Base-by-base conservation (phyloP, 2,329 filamentous ascomycete species). In the Lecanoromycetidae sp. region DNA sequence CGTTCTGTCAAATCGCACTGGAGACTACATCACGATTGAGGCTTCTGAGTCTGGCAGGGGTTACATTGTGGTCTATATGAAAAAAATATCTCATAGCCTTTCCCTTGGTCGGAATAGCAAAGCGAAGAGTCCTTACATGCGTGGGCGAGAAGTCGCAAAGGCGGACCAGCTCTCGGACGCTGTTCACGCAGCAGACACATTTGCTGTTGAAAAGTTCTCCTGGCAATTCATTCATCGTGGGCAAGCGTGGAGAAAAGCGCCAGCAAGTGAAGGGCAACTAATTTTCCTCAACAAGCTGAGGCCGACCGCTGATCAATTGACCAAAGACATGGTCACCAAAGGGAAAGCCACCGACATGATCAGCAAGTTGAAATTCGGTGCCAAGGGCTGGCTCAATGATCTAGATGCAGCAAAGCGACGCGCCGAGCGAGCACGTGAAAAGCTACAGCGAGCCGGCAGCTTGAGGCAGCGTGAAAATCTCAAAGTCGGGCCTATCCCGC, bases 281-380 rank as follows among this genome's bases (percentile, higher is more conserved):
- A 54, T 57, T 4, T 62, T 70, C 46, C 54, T 72, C 30, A 71
- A 71, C 49, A 63, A 63, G 29, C 37, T 60, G n/a, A 58, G 63
- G 20, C 55, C 56, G 12, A 75, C 76, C 1, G 66, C 75, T 3
- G 74, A 73, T 3, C 79, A 91, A 61, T 62, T 94, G 42, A 71
- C 66, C 1, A 56, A 64, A 0, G 65, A 66, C 0, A 72, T 79
- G 23, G 57, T 94, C 49, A 87, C 76, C 12, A 91, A 88, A 59
- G 90, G 90, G 6, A 79, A 78, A 60, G 88, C 87, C 4, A 75
- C 75, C 4, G 88, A 95, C 61, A 88, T 94, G 82, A 94, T 96
- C 54, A 93, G 86, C 6, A 93, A 94, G 63, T 60, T 94, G 52
- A 90, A 82, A 62, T 84, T 91, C 60, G 90, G 90, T 0, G 86